Conservation (phyloP, 768 basidiomycete genomes). For the Rhodosporidiobolus sp. region DNA sequence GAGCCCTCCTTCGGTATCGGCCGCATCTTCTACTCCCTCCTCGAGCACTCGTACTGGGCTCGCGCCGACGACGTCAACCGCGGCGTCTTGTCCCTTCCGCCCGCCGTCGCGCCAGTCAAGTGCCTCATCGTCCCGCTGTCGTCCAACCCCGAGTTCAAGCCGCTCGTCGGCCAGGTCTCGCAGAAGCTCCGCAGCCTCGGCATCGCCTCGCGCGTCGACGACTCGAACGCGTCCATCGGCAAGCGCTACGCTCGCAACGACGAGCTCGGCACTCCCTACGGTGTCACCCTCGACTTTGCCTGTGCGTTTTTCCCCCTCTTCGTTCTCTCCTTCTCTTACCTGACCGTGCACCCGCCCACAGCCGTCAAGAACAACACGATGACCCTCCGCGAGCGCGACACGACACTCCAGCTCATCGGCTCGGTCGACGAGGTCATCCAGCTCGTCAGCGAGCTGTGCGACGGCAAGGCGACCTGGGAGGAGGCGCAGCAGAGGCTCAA, state of each 20-base stretch:
- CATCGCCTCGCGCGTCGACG: conserved; percentile 88
- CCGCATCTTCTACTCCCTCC: conserved; percentile 85
- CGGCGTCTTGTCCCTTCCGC: conserved; percentile 83
- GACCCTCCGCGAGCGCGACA: conserved; percentile 92
- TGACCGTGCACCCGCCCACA: conserved; percentile 47
- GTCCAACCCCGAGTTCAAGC: conserved; percentile 74
- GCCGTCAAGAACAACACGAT: conserved; percentile 88
- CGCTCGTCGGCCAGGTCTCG: conserved; percentile 81
- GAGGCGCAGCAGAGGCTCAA: conserved; percentile 68
- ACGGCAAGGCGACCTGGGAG: conserved; percentile 72
- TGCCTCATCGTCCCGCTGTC: conserved; percentile 93
- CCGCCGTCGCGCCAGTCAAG: conserved; percentile 90
- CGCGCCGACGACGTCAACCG: conserved; percentile 88
- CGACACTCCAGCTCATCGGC: conserved; percentile 88
- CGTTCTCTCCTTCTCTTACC: neutral
- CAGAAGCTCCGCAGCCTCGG: conserved; percentile 81
- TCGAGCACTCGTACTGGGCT: conserved; percentile 95
- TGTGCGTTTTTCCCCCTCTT: conserved; percentile 54
- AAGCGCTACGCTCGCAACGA: conserved; percentile 97
- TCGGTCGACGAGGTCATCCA: conserved; percentile 80
- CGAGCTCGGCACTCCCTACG: conserved; percentile 96
- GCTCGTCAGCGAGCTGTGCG: conserved; percentile 72
- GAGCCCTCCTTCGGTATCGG: conserved; percentile 98
- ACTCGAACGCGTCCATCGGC: conserved; percentile 90
- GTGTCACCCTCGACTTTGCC: conserved; percentile 93